Conservation (phyloP, 768 basidiomycete species). For the Pilatotrama ljubarskyi region DNA sequence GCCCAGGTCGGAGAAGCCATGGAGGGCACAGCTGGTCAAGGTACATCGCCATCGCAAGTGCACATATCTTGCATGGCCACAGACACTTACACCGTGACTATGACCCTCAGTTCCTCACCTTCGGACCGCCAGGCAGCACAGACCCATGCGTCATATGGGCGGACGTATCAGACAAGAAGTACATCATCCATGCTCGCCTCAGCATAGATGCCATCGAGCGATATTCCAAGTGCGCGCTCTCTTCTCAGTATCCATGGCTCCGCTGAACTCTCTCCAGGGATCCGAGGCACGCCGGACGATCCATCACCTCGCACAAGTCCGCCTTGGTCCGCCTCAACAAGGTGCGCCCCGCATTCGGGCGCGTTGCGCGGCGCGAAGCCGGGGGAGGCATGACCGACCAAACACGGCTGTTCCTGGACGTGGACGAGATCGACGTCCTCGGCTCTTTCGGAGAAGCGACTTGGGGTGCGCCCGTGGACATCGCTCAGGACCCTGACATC, state of each 20-base stretch:
- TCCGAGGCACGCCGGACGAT: constrained; percentile 23
- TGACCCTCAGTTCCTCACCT: constrained; percentile 54
- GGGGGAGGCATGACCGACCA: constrained; percentile 40
- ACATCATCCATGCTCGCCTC: constrained; percentile 54
- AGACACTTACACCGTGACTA: background rate
- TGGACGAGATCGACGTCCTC: constrained; percentile 42
- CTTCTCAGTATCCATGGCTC: background rate
- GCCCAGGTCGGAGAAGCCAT: constrained; percentile 39
- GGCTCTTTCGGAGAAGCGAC: constrained; percentile 46
- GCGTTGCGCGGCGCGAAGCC: constrained; percentile 45
- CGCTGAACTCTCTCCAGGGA: constrained; percentile 6
- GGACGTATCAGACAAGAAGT: constrained; percentile 55
- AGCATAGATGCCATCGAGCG: constrained; percentile 48
- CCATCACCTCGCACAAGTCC: constrained; percentile 47
- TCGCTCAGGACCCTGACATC: constrained; percentile 43
- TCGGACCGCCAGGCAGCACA: constrained; percentile 34
- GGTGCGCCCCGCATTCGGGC: constrained; percentile 53
- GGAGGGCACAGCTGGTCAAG: constrained; percentile 61
- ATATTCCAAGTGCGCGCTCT: constrained; percentile 38
- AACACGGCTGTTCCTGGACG: constrained; percentile 54
- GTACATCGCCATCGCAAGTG: constrained; percentile 32
- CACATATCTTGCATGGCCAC: background rate
- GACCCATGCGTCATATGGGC: constrained; percentile 57
- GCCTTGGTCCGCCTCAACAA: constrained; percentile 48
- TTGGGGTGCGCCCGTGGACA: constrained; percentile 52